Evolutionary conservation across 495 filamentous ascomycete genomes (phyloP).

Genomic region (Penicillium flavigenum): DNA sequence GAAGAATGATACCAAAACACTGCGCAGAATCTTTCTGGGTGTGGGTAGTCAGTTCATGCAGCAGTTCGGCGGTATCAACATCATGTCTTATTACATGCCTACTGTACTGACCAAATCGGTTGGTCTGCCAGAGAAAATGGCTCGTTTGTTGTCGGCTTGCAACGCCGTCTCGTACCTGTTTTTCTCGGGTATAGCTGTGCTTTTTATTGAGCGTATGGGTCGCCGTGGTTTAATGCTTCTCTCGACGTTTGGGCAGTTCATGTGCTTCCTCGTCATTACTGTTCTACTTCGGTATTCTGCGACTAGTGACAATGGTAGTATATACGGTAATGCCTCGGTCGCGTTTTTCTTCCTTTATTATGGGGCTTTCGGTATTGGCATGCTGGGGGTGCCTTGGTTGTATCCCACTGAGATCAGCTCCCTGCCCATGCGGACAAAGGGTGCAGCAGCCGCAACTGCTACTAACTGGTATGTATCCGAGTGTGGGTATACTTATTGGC

Average conservation of each 20-base stretch:
- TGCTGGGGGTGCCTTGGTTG: constrained; percentile 59
- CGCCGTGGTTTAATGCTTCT: constrained; percentile 54
- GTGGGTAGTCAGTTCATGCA: constrained; percentile 55
- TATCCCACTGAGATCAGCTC: constrained; percentile 65
- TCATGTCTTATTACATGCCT: constrained; percentile 48
- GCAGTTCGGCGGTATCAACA: constrained; percentile 53
- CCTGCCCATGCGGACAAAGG: constrained; percentile 57
- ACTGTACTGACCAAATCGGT: constrained; percentile 53
- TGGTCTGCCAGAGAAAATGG: constrained; percentile 43
- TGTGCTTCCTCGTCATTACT: constrained; percentile 57
- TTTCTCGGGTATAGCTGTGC: constrained; percentile 46
- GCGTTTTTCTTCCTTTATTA: constrained; percentile 54
- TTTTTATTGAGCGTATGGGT: constrained; percentile 51
- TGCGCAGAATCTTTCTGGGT: constrained; percentile 51
- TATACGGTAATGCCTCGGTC: constrained; percentile 38
- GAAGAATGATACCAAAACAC: constrained; percentile 40
- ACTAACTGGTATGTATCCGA: constrained; percentile 51
- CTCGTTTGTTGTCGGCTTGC: constrained; percentile 50
- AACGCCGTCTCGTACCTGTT: constrained; percentile 52
- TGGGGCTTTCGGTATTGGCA: constrained; percentile 53
- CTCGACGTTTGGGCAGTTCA: constrained; percentile 45
- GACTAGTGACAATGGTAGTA: constrained; percentile 25
- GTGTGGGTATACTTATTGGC: not conserved
- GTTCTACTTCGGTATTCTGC: constrained; percentile 50
- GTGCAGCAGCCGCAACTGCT: constrained; percentile 57